These are phyloP conservation scores for Jamesozyma gamospora DNA, from an alignment of 805 yeast genomes.

Conservation along the genomic window DNA sequence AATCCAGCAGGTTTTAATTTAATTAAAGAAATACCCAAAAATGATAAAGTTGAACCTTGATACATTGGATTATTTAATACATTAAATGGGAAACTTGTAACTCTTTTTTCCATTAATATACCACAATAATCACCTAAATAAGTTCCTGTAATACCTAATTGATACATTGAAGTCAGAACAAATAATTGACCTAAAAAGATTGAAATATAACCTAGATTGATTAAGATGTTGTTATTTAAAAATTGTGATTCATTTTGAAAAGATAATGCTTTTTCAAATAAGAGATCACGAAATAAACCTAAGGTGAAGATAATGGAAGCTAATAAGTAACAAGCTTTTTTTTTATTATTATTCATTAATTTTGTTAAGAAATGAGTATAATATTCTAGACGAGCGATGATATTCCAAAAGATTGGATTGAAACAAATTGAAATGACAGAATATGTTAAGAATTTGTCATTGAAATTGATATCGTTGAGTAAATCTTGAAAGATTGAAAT, in stretches of 20 bases:
- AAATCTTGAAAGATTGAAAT: neutral
- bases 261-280: slow-evolving; percentile 59
- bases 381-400: slow-evolving; percentile 82
- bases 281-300: slow-evolving; percentile 73
- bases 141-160: slow-evolving; percentile 91
- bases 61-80: slow-evolving; percentile 93
- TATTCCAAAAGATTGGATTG: slow-evolving; percentile 94
- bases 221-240: slow-evolving; percentile 30
- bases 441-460: slow-evolving; percentile 23
- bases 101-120: slow-evolving; percentile 81
- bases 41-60: slow-evolving; percentile 81
- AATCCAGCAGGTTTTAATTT: slow-evolving; percentile 88
- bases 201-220: slow-evolving; percentile 42
- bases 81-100: slow-evolving; percentile 88
- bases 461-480: slow-evolving; percentile 9
- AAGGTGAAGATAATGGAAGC: slow-evolving; percentile 77
- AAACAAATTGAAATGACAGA: slow-evolving; percentile 66
- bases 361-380: slow-evolving; percentile 68
- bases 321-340: slow-evolving; percentile 72
- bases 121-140: slow-evolving; percentile 97
- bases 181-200: slow-evolving; percentile 70
- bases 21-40: slow-evolving; percentile 83
- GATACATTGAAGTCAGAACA: slow-evolving; percentile 80
- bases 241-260: slow-evolving; percentile 62
- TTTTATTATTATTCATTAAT: slow-evolving; percentile 57